Percentiles rank a stretch among this genome's conserved stretches.
phyloP scores from a whole-genome alignment of 305 asterid genomes.

The Fraxinus xanthoxyloides region DNA sequence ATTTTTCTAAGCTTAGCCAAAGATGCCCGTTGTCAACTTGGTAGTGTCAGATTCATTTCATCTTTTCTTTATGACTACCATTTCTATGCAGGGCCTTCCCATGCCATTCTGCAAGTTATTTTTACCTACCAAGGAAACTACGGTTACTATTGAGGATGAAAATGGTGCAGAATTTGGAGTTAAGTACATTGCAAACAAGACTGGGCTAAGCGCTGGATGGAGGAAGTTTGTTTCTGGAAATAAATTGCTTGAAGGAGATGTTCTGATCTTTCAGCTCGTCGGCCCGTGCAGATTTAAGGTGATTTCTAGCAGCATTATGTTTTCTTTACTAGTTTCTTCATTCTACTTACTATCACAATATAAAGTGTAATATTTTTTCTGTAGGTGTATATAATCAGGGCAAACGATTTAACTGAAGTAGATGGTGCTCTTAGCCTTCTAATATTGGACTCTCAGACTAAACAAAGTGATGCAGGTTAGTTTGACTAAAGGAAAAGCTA shows the following conservation, averaged over 20 bases:
- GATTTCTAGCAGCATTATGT: conserved; percentile 18
- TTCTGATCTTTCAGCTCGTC: conserved; percentile 64
- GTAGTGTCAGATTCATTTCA: conserved; percentile 7
- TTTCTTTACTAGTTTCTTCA: conserved; percentile 2
- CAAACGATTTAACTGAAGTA: conserved; percentile 74
- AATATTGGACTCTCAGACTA: conserved; percentile 62
- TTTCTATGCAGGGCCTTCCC: conserved; percentile 74
- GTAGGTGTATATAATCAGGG: conserved; percentile 62
- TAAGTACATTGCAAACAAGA: conserved; percentile 78
- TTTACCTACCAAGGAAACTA: conserved; percentile 62
- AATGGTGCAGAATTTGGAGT: conserved; percentile 61
- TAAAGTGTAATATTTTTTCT: conserved; percentile 17
- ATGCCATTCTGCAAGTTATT: conserved; percentile 79
- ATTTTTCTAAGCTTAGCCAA: neutral
- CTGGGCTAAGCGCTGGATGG: conserved; percentile 99
- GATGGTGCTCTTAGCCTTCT: conserved; percentile 94
- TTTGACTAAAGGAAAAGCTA: neutral
- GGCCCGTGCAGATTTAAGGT: conserved; percentile 78
- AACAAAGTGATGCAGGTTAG: conserved; percentile 67
- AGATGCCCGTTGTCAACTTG: neutral
- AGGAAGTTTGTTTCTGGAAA: conserved; percentile 80
- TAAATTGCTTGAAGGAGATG: conserved; percentile 87
- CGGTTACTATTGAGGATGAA: conserved; percentile 63
- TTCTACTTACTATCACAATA: conserved; percentile 7
- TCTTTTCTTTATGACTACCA: neutral